phyloP scores from a whole-genome alignment of 1,284 basidiomycete species.

The Lignosus rhinocerotis region DNA sequence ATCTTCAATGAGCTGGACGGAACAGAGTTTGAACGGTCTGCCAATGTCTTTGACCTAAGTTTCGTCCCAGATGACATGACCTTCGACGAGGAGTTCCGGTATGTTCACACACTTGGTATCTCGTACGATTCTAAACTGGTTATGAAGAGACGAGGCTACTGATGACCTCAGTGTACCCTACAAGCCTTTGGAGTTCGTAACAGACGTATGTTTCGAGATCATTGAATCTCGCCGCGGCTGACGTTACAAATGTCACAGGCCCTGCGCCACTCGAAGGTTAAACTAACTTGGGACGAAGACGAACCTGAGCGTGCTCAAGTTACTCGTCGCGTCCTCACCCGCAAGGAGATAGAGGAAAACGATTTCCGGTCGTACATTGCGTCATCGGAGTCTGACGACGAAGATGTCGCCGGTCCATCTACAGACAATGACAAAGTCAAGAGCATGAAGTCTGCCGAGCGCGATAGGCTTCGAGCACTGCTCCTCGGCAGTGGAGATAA shows the following conservation, averaged over 20 bases:
- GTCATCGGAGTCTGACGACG: constrained; percentile 55
- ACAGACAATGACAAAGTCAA: constrained; percentile 30
- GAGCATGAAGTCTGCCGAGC: constrained; percentile 46
- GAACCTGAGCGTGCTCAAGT: constrained; percentile 86
- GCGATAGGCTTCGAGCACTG: constrained; percentile 69
- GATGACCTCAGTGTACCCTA: constrained; percentile 67
- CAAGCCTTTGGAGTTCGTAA: constrained; percentile 89
- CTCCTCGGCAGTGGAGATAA: constrained; percentile 68
- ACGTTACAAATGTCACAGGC: constrained; percentile 54
- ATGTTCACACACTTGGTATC: constrained; percentile 16
- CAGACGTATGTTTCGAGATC: constrained; percentile 67
- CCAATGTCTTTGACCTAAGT: constrained; percentile 94
- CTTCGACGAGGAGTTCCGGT: constrained; percentile 84
- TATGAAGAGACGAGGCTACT: constrained; percentile 79
- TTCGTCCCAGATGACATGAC: constrained; percentile 93
- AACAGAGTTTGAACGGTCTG: constrained; percentile 95
- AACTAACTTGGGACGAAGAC: constrained; percentile 98
- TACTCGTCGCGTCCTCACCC: constrained; percentile 76
- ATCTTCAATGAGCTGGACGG: constrained; percentile 90
- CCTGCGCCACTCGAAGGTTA: constrained; percentile 97
- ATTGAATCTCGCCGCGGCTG: background rate
- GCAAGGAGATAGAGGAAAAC: constrained; percentile 85
- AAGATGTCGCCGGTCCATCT: constrained; percentile 22
- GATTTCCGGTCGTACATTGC: constrained; percentile 89
- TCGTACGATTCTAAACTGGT: constrained; percentile 3